Evolutionary conservation across 1,284 basidiomycete genomes (phyloP).

Genomic region (Volvariella surrecta): DNA sequence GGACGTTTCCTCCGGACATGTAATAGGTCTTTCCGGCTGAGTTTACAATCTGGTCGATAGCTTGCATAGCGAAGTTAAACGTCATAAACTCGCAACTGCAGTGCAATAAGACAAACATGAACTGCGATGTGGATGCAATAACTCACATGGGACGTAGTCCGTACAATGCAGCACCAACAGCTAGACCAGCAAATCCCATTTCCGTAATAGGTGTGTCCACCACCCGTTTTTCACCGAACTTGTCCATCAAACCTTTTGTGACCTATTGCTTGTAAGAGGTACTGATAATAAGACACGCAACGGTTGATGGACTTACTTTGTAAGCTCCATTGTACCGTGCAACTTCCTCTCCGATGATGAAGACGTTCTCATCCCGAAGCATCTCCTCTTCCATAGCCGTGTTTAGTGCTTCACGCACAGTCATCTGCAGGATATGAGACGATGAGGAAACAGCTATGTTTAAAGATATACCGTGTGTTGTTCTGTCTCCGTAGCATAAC

Average conservation of each 20-base stretch:
- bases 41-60: slow-evolving; percentile 99
- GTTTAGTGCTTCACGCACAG: slow-evolving; percentile 97
- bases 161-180: slow-evolving; percentile 89
- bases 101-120: slow-evolving; percentile 8
- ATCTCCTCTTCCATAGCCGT: slow-evolving; percentile 99
- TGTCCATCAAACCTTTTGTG: slow-evolving; percentile 97
- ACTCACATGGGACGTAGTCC: slow-evolving; percentile 87
- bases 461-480: slow-evolving; percentile 19
- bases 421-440: slow-evolving; percentile 58
- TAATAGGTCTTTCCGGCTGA: slow-evolving; percentile 99
- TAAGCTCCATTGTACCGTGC: slow-evolving; percentile 99
- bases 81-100: slow-evolving; percentile 98
- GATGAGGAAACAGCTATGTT: slow-evolving; percentile 7
- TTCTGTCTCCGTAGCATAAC: slow-evolving; percentile 55
- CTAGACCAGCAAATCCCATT: slow-evolving; percentile 97
- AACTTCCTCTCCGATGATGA: slow-evolving; percentile 97
- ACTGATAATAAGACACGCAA: slow-evolving; percentile 2
- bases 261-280: slow-evolving; percentile 41
- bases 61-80: slow-evolving; percentile 94
- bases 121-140: slow-evolving; percentile 3
- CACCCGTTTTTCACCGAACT: slow-evolving; percentile 98
- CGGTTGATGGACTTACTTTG: slow-evolving; percentile 54
- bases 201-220: slow-evolving; percentile 98
- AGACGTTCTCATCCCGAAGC: slow-evolving; percentile 92
- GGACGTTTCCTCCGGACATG: slow-evolving; percentile 99